Percentiles rank a stretch among this genome's conserved stretches.
phyloP scores from a whole-genome alignment of 257 asterid species.

The Solanum peruvianum region DNA sequence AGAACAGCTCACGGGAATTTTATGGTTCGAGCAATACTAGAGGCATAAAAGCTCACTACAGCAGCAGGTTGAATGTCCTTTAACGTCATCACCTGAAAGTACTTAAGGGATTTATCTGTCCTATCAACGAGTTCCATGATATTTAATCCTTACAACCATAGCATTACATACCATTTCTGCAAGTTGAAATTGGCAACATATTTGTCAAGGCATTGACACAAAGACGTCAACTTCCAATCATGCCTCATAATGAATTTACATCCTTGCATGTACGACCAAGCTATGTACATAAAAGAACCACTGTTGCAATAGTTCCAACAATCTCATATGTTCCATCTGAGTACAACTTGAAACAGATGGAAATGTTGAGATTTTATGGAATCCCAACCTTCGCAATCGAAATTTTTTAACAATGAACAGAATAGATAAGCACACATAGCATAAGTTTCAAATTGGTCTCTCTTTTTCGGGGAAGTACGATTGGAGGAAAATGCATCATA shows the following conservation, averaged over 20 bases:
- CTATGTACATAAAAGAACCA: constrained; percentile 59
- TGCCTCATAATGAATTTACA: constrained; percentile 36
- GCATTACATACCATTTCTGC: constrained; percentile 40
- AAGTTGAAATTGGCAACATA: constrained; percentile 55
- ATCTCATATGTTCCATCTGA: constrained; percentile 32
- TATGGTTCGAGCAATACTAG: constrained; percentile 45
- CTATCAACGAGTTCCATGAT: constrained; percentile 54
- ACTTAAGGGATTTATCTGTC: constrained; percentile 26
- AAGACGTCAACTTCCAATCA: constrained; percentile 35
- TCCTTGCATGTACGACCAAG: constrained; percentile 34
- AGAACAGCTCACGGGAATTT: constrained; percentile 30
- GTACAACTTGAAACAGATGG: background rate
- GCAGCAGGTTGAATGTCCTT: constrained; percentile 30
- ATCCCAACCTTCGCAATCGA: constrained; percentile 26
- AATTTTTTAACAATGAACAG: background rate
- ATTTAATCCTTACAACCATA: constrained; percentile 44
- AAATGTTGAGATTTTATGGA: background rate
- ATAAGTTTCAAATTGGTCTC: background rate
- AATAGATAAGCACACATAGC: background rate
- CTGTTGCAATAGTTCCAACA: constrained; percentile 55
- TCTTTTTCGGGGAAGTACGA: background rate
- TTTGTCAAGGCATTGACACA: constrained; percentile 67
- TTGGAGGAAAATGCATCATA: background rate
- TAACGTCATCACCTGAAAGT: constrained; percentile 32
- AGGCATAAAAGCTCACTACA: constrained; percentile 41